Evolutionary conservation across 805 yeast species (phyloP).

Genomic region (Vanderwaltozyma yarrowii): DNA sequence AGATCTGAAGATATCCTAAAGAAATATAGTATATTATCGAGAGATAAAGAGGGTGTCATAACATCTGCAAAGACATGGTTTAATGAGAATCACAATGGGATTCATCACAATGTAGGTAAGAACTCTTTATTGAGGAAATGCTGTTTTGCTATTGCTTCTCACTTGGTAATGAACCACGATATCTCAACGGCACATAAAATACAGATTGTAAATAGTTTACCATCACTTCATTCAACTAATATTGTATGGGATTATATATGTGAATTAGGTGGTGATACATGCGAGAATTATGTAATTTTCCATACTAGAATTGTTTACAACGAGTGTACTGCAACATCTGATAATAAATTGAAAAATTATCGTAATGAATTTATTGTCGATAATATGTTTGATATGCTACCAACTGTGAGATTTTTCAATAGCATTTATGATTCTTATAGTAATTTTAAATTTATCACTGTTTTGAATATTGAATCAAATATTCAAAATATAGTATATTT

Average conservation of each 20-base stretch:
- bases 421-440: not conserved
- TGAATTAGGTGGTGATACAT: slow-evolving; percentile 1
- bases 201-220: not conserved
- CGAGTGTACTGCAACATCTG: too few relatives aligned
- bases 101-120: too few relatives aligned
- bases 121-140: too few relatives aligned
- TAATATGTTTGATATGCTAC: slow-evolving; percentile 1
- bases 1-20: too few relatives aligned
- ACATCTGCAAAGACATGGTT: too few relatives aligned
- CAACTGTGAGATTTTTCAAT: slow-evolving; percentile 4
- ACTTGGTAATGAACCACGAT: not conserved
- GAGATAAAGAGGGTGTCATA: too few relatives aligned
- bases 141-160: not conserved
- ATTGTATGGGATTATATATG: slow-evolving; percentile 1
- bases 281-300: not conserved
- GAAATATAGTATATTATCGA: too few relatives aligned
- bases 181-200: not conserved
- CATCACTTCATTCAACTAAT: not conserved
- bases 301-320: too few relatives aligned
- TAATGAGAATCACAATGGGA: too few relatives aligned
- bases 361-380: not conserved
- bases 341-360: too few relatives aligned
- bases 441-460: slow-evolving; percentile 2
- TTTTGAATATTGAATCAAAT: slow-evolving; percentile 2
- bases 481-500: slow-evolving; percentile 1